phyloP scores from a whole-genome alignment of 2,329 filamentous ascomycete genomes.

The Apiospora rasikravindrae region DNA sequence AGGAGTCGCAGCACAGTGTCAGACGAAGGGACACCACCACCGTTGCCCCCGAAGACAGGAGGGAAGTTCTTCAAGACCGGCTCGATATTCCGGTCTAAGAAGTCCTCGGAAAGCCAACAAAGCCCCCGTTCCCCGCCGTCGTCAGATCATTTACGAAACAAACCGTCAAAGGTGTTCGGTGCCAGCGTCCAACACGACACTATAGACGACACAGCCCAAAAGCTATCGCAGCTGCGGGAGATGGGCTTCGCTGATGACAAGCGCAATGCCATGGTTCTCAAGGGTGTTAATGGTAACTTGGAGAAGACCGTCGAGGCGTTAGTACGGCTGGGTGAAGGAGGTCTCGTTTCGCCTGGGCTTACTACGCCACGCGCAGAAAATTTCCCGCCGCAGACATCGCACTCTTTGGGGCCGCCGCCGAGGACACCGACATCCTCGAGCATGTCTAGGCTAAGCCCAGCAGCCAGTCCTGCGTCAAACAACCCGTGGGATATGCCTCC shows the following conservation, averaged over 20 bases:
- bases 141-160: conserved; percentile 54
- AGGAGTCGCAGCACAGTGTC: conserved; percentile 52
- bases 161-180: conserved; percentile 72
- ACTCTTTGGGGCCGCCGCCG: conserved; percentile 59
- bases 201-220: conserved; percentile 72
- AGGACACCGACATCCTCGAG: conserved; percentile 36
- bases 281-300: conserved; percentile 82
- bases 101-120: conserved; percentile 46
- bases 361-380: conserved; percentile 49
- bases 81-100: conserved; percentile 70
- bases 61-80: conserved; percentile 66
- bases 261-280: conserved; percentile 80
- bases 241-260: conserved; percentile 92
- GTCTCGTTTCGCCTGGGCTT: conserved; percentile 49
- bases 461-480: conserved; percentile 46
- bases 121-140: conserved; percentile 30
- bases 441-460: conserved; percentile 36
- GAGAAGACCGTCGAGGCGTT: conserved; percentile 86
- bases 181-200: conserved; percentile 63
- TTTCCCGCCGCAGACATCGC: conserved; percentile 48
- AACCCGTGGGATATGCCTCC: conserved; percentile 71
- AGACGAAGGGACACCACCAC: conserved; percentile 64
- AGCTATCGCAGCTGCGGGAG: conserved; percentile 77
- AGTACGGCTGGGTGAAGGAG: conserved; percentile 79
- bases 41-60: conserved; percentile 67